Percentiles rank a stretch among this genome's conserved stretches.
These are phyloP conservation scores for Ulmus americana DNA, from an alignment of 331 rosid genomes.

Conservation along the genomic window DNA sequence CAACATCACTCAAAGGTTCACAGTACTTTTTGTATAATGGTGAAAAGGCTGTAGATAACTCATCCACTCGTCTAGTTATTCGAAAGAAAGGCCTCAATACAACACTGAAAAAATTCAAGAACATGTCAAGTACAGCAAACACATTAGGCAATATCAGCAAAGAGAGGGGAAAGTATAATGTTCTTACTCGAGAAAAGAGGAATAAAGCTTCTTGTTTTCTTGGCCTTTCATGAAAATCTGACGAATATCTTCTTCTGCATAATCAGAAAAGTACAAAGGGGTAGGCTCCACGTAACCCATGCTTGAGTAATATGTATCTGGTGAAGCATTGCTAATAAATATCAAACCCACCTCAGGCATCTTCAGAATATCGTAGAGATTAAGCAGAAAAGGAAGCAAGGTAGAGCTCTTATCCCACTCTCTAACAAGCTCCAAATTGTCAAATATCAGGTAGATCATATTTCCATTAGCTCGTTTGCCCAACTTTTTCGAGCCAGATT, in stretches of 20 bases:
- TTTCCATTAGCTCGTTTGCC: slow-evolving; percentile 44
- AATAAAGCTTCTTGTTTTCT: slow-evolving; percentile 60
- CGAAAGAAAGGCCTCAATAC: slow-evolving; percentile 63
- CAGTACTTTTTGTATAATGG: slow-evolving; percentile 53
- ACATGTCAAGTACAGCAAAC: slow-evolving; percentile 9
- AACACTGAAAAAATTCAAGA: slow-evolving; percentile 45
- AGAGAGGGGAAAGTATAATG: background rate
- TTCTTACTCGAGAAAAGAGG: slow-evolving; percentile 72
- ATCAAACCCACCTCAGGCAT: slow-evolving; percentile 70
- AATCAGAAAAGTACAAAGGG: slow-evolving; percentile 68
- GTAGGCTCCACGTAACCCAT: slow-evolving; percentile 75
- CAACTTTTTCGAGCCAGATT: slow-evolving; percentile 31
- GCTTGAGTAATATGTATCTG: slow-evolving; percentile 67
- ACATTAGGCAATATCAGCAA: slow-evolving; percentile 12
- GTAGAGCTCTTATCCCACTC: slow-evolving; percentile 85
- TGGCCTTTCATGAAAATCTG: slow-evolving; percentile 58
- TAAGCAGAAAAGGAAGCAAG: slow-evolving; percentile 61
- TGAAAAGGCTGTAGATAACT: slow-evolving; percentile 56
- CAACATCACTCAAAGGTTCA: slow-evolving; percentile 51
- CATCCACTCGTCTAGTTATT: slow-evolving; percentile 67
- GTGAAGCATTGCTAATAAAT: slow-evolving; percentile 76
- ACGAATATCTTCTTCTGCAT: slow-evolving; percentile 58
- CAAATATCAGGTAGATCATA: slow-evolving; percentile 80
- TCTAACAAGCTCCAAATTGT: slow-evolving; percentile 71
- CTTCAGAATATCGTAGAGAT: slow-evolving; percentile 67